Base-by-base conservation (phyloP, 345 rosid species). In the Gossypium longicalyx region DNA sequence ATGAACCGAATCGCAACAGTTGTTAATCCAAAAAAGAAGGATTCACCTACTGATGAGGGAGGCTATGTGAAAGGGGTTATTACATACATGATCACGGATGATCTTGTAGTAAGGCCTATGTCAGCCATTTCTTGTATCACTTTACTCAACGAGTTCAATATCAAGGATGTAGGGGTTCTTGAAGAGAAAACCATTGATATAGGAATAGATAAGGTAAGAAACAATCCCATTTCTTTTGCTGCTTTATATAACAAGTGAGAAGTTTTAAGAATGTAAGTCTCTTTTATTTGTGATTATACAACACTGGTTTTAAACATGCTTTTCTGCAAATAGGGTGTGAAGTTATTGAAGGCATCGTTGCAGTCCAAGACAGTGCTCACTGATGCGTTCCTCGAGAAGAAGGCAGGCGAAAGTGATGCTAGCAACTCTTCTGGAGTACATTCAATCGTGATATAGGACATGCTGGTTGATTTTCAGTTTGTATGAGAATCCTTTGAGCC, bases 61-160 rank as follows among this genome's bases (percentile, higher is more conserved):
- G 85, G 84, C 8, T 85, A 65, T 41, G 84, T 76, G 27, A 82
- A 80, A 60, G 79, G 79, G 4, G 62, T 74, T 10, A 69, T 85
- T 9, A 80, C 79, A 0, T 82, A 78, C 67, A 77, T 78, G 82
- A 77, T 82, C 47, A 78, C 66, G 76, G 85, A 80, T 60, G 73
- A 77, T 59, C 65, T 85, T 51, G 71, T 4, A n/a, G 72, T 82
- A 54, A 54, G 22, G 53, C 84, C 85, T 0, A 62, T 85, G 82
- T 80, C 82, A 7, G 79, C 78, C 48, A 66, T 74, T 12, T 74
- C 82, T 0, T 56, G 68, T 48, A 72, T 78, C 2, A 29, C 80
- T 34, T 62, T 76, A n/a, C 62, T 83, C 10, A 58, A 38, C 13
- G 65, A 78, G 23, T 73, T 80, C 57, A 65, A 76, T 57, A 43